phyloP scores from a whole-genome alignment of 108 stramenopile species.

The Skeletonema menzelii region DNA sequence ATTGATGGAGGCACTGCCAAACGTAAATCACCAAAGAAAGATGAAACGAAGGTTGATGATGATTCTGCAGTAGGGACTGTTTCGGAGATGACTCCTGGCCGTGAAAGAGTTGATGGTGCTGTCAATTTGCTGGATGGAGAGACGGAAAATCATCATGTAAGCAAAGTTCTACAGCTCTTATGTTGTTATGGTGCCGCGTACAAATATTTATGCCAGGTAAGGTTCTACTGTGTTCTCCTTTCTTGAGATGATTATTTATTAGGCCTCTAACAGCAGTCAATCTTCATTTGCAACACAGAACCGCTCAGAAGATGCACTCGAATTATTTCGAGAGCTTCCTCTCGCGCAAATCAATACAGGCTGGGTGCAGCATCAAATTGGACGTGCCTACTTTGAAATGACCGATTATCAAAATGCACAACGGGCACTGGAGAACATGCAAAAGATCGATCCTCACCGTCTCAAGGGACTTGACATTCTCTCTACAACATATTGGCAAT shows the following conservation, averaged over 20 bases:
- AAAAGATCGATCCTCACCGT: slow-evolving; percentile 86
- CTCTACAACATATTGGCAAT: slow-evolving; percentile 93
- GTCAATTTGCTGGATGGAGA: slow-evolving; percentile 18
- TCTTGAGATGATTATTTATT: background rate
- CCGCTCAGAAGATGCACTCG: slow-evolving; percentile 76
- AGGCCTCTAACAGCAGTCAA: background rate
- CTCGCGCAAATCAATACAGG: slow-evolving; percentile 84
- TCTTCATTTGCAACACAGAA: slow-evolving; percentile 32
- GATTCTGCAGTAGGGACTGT: background rate
- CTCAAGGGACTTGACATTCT: slow-evolving; percentile 92
- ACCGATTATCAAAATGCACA: slow-evolving; percentile 91
- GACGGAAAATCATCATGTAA: slow-evolving; percentile 22
- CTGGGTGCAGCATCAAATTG: slow-evolving; percentile 94
- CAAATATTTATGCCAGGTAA: slow-evolving; percentile 63
- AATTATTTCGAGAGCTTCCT: slow-evolving; percentile 78
- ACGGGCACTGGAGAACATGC: slow-evolving; percentile 82
- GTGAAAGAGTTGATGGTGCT: slow-evolving; percentile 18
- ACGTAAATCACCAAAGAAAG: slow-evolving; percentile 18
- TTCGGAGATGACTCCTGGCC: background rate
- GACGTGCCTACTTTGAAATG: slow-evolving; percentile 93
- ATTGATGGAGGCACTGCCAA: slow-evolving; percentile 5
- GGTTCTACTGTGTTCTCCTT: background rate
- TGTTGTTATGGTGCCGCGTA: slow-evolving; percentile 67
- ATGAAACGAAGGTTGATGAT: slow-evolving; percentile 25
- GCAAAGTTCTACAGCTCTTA: slow-evolving; percentile 55